Percentiles rank a stretch among this genome's conserved stretches.
phyloP scores from a whole-genome alignment of 225 moss, liverwort and hornwort genomes.

The Neckera pumila region DNA sequence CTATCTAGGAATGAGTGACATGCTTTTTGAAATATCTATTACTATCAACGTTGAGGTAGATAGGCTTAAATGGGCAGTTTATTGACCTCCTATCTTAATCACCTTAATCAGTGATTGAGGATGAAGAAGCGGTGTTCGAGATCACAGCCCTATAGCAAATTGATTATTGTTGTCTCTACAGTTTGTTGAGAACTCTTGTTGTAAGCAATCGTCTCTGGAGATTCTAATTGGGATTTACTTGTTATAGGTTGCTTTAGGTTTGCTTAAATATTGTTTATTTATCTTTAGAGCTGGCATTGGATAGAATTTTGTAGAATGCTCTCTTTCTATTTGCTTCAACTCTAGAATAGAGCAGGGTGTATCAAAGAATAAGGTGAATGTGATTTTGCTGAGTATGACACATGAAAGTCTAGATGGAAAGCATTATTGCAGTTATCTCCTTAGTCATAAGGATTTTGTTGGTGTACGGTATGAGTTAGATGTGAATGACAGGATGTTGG shows the following conservation, averaged over 20 bases:
- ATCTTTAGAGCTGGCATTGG: too few species aligned
- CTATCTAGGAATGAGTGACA: too few species aligned
- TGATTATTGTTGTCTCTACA: neutral
- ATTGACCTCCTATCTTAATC: too few species aligned
- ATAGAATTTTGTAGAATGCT: neutral
- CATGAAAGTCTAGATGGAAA: neutral
- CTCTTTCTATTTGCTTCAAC: neutral
- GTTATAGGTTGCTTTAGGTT: neutral
- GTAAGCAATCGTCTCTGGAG: neutral
- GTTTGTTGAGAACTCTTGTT: neutral
- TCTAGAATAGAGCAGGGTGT: too few species aligned
- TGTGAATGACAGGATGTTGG: neutral
- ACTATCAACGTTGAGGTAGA: too few species aligned
- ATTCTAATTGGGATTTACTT: neutral
- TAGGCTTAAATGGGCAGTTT: too few species aligned
- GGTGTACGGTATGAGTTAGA: neutral
- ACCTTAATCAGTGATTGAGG: neutral
- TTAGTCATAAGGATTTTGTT: neutral
- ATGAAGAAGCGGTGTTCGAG: neutral
- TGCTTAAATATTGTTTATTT: neutral
- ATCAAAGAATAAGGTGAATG: accelerated
- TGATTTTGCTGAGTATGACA: too few species aligned
- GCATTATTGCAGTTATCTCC: neutral
- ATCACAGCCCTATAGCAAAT: neutral
- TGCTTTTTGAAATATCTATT: too few species aligned